phyloP scores from a whole-genome alignment of 2,329 filamentous ascomycete species.

The Magnaporthiopsis poae region DNA sequence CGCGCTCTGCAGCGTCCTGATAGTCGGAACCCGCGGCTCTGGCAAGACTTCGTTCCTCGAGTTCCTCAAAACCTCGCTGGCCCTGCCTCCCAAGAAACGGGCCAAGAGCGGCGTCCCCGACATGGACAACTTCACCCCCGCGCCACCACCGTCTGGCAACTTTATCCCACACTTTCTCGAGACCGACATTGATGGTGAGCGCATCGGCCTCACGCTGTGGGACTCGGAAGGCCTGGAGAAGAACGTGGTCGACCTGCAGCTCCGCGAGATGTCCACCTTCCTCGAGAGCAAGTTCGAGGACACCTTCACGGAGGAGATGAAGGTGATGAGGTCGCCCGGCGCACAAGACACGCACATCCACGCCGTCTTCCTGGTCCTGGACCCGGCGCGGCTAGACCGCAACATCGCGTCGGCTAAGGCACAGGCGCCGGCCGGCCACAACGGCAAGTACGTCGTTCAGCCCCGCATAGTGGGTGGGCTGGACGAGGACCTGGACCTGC shows the following conservation, averaged over 20 bases:
- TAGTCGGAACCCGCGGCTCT: slow-evolving; percentile 75
- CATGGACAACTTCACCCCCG: slow-evolving; percentile 47
- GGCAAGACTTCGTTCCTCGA: slow-evolving; percentile 97
- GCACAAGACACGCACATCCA: slow-evolving; percentile 96
- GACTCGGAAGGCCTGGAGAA: slow-evolving; percentile 93
- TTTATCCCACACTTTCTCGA: slow-evolving; percentile 87
- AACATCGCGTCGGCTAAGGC: slow-evolving; percentile 63
- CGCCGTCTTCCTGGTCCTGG: slow-evolving; percentile 83
- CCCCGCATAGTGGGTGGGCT: slow-evolving; percentile 54
- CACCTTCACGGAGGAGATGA: slow-evolving; percentile 94
- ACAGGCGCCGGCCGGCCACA: slow-evolving; percentile 26
- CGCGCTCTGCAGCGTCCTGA: slow-evolving; percentile 57
- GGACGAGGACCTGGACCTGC: slow-evolving; percentile 81
- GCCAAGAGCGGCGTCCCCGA: slow-evolving; percentile 33
- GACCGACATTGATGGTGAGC: slow-evolving; percentile 85
- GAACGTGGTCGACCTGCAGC: slow-evolving; percentile 85
- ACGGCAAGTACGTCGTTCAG: slow-evolving; percentile 35
- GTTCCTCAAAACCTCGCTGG: slow-evolving; percentile 79
- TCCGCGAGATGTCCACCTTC: slow-evolving; percentile 83
- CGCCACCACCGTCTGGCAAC: slow-evolving; percentile 48
- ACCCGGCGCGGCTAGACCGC: slow-evolving; percentile 73
- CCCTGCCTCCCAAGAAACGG: slow-evolving; percentile 72
- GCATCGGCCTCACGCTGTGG: slow-evolving; percentile 88
- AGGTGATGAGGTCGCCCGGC: slow-evolving; percentile 85
- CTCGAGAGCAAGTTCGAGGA: slow-evolving; percentile 98